These are phyloP conservation scores for Aureobasidium melanogenum DNA, from an alignment of 2,329 filamentous ascomycete species.

Conservation along the genomic window DNA sequence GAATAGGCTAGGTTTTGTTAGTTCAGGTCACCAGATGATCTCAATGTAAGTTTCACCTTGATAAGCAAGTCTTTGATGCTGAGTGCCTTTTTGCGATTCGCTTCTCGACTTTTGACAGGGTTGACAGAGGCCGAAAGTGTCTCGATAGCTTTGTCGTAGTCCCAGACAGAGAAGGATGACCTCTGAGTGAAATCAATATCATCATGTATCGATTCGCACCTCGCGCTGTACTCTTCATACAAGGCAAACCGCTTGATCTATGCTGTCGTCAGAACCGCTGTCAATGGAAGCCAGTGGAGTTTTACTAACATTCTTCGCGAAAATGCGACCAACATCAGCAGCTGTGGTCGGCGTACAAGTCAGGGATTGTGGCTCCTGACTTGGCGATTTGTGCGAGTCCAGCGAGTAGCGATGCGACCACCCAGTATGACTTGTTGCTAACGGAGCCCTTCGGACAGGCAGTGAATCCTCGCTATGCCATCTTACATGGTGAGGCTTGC, in stretches of 20 bases:
- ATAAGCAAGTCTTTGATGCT: conserved; percentile 81
- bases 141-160: conserved; percentile 79
- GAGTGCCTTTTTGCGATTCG: conserved; percentile 63
- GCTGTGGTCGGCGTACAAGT: conserved; percentile 46
- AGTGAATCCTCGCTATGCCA: conserved; percentile 41
- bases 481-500: conserved; percentile 35
- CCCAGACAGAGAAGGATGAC: conserved; percentile 63
- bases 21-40: neutral
- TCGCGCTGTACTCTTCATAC: conserved; percentile 87
- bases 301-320: conserved; percentile 41
- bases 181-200: conserved; percentile 62
- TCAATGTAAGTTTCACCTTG: conserved; percentile 50
- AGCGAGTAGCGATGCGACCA: conserved; percentile 35
- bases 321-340: conserved; percentile 44
- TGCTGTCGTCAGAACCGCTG: conserved; percentile 15
- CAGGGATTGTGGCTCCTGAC: conserved; percentile 29
- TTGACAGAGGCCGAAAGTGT: conserved; percentile 66
- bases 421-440: conserved; percentile 10
- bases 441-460: conserved; percentile 22
- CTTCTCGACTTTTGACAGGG: conserved; percentile 56
- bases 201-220: conserved; percentile 76
- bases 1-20: conserved; percentile 60
- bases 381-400: conserved; percentile 34
- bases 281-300: neutral
- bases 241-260: conserved; percentile 74